phyloP scores from a whole-genome alignment of 2,329 filamentous ascomycete species.

The Sclerotinia nivalis region DNA sequence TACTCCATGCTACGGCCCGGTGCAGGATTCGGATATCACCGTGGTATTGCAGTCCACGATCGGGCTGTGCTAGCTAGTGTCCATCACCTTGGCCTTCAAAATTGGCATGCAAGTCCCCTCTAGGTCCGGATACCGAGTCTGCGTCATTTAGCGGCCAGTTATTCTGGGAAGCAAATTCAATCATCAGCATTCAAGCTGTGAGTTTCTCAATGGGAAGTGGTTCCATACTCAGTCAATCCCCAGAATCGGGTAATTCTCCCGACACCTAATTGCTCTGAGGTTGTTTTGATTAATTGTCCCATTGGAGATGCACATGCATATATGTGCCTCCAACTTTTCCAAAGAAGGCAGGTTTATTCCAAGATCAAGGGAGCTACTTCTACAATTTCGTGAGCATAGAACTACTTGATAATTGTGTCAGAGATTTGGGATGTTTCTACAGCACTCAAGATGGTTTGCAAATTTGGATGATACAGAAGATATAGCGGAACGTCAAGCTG shows the following conservation, averaged over 20 bases:
- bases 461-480: not conserved
- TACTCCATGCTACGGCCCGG: not conserved
- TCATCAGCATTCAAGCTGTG: not conserved
- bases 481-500: slow-evolving; percentile 52
- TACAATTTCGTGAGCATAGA: slow-evolving; percentile 6
- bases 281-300: not conserved
- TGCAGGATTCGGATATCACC: not conserved
- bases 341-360: not conserved
- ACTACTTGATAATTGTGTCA: not conserved
- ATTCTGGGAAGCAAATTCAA: not conserved
- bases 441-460: not conserved
- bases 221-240: slow-evolving; percentile 11
- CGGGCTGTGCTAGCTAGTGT: not conserved
- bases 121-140: not conserved
- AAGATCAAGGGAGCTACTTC: not conserved
- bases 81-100: slow-evolving; percentile 4
- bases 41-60: not conserved
- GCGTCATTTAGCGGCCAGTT: not conserved
- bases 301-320: slow-evolving; percentile 3
- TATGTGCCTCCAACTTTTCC: not conserved
- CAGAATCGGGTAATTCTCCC: slow-evolving; percentile 5
- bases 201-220: not conserved
- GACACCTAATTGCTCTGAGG: not conserved
- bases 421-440: not conserved
- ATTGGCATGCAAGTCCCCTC: slow-evolving; percentile 1